A percentile compares a stretch with the other conserved stretches of the same genome.
phyloP scores from a whole-genome alignment of 1,284 basidiomycete genomes.

The Rhodotorula sp. region DNA sequence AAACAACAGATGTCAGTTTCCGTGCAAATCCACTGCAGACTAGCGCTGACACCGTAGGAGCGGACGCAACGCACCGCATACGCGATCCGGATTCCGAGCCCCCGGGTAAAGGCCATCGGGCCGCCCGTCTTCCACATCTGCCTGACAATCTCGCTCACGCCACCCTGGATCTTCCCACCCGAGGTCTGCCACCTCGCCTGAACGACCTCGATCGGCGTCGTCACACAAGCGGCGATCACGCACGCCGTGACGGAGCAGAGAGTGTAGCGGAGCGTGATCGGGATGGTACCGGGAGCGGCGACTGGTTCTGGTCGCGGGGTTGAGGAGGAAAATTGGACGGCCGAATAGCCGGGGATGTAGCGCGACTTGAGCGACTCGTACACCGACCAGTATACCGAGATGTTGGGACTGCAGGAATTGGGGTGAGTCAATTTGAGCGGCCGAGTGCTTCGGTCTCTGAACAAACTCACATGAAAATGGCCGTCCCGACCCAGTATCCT shows the following conservation, averaged over 20 bases:
- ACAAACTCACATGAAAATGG: constrained; percentile 6
- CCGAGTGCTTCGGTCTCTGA: neutral
- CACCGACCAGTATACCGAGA: constrained; percentile 27
- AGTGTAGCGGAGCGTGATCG: constrained; percentile 38
- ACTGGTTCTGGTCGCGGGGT: neutral
- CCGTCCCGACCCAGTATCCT: constrained; percentile 22
- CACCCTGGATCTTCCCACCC: constrained; percentile 17
- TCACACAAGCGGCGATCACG: constrained; percentile 30
- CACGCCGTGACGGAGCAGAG: constrained; percentile 40
- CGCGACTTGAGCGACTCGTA: constrained; percentile 43
- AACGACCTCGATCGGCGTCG: constrained; percentile 42
- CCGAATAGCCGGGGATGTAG: constrained; percentile 41
- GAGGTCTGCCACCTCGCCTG: constrained; percentile 44
- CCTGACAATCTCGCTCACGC: constrained; percentile 34
- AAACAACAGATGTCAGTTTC: neutral
- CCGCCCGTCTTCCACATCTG: constrained; percentile 37
- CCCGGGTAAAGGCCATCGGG: constrained; percentile 34
- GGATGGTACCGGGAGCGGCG: constrained; percentile 9
- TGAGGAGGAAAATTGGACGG: neutral
- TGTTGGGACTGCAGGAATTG: constrained; percentile 2
- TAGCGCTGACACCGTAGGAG: neutral
- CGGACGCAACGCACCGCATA: constrained; percentile 34
- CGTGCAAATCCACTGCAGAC: neutral
- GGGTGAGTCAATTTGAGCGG: neutral
- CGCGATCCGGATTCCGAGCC: constrained; percentile 37